Percentiles rank a stretch among this genome's conserved stretches.
phyloP scores from a whole-genome alignment of 2,329 filamentous ascomycete genomes.

The Botrytis fabae region DNA sequence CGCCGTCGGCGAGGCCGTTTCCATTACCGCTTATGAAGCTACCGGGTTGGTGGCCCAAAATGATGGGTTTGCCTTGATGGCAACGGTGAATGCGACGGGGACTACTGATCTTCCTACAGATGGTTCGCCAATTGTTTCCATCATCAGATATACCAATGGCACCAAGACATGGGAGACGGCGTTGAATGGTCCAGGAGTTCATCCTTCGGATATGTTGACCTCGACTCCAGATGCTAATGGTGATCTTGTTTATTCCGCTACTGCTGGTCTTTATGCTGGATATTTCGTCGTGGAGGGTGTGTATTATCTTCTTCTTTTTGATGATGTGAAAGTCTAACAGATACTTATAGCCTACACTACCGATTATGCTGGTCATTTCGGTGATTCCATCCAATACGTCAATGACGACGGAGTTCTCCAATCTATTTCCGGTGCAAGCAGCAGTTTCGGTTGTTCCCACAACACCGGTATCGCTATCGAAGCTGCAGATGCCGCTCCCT shows the following conservation, averaged over 20 bases:
- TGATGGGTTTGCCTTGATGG: constrained; percentile 63
- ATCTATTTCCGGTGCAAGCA: constrained; percentile 50
- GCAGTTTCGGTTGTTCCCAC: constrained; percentile 62
- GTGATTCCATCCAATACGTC: constrained; percentile 55
- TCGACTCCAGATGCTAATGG: constrained; percentile 62
- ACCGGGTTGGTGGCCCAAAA: constrained; percentile 62
- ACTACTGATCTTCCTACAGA: constrained; percentile 51
- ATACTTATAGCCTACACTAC: constrained; percentile 50
- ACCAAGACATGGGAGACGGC: constrained; percentile 59
- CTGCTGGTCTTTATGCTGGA: constrained; percentile 57
- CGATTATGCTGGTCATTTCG: constrained; percentile 55
- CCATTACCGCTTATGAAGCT: constrained; percentile 57
- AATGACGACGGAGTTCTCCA: constrained; percentile 50
- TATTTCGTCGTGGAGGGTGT: constrained; percentile 60
- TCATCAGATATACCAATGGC: constrained; percentile 60
- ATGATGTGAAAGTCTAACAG: not conserved
- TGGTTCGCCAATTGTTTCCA: constrained; percentile 53
- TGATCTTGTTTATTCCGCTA: constrained; percentile 60
- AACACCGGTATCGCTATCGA: constrained; percentile 66
- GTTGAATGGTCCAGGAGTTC: constrained; percentile 57
- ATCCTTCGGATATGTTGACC: constrained; percentile 44
- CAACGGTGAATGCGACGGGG: constrained; percentile 51
- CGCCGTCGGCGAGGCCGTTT: constrained; percentile 53
- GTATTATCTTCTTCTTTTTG: not conserved
- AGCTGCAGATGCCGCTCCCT: constrained; percentile 50